These are phyloP conservation scores for Aspergillus versicolor DNA, from an alignment of 2,329 filamentous ascomycete genomes.

Conservation along the genomic window DNA sequence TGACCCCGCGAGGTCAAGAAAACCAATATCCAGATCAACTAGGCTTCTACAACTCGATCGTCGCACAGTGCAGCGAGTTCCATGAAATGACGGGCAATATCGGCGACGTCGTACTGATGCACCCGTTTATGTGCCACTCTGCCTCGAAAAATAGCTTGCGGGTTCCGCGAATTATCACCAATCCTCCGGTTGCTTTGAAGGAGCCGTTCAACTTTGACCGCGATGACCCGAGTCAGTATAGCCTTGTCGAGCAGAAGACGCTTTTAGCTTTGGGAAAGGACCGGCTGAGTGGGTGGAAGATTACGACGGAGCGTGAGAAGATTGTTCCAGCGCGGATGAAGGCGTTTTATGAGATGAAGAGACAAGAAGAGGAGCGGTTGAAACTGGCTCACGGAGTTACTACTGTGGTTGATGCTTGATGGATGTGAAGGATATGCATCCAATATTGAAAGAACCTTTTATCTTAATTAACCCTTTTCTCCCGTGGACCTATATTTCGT, in stretches of 20 bases:
- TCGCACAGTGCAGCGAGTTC: conserved; percentile 44
- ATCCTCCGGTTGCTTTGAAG: conserved; percentile 53
- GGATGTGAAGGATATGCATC: too few relatives aligned
- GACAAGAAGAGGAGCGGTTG: conserved; percentile 14
- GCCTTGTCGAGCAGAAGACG: conserved; percentile 54
- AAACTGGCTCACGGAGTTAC: neutral
- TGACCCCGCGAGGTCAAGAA: conserved; percentile 53
- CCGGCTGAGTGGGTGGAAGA: conserved; percentile 50
- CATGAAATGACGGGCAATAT: conserved; percentile 53
- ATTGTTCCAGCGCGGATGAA: conserved; percentile 12
- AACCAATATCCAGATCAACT: neutral
- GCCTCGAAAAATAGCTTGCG: conserved; percentile 52
- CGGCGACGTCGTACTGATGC: conserved; percentile 55
- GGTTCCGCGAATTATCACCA: conserved; percentile 54
- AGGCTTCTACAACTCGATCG: conserved; percentile 22
- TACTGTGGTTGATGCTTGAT: too few relatives aligned
- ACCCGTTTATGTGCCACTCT: conserved; percentile 57
- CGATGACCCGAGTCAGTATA: conserved; percentile 46
- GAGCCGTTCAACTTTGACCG: conserved; percentile 54
- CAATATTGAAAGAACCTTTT: too few relatives aligned
- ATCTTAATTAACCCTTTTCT: neutral
- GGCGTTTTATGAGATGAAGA: conserved; percentile 11
- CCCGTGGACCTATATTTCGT: conserved; percentile 15
- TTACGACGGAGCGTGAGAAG: conserved; percentile 42
- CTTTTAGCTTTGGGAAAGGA: conserved; percentile 48